A percentile compares a stretch with the other conserved stretches of the same genome.
phyloP scores from a whole-genome alignment of 176 grass and related monocot species.

The bread wheat (Triticum aestivum) region IWGSC_CS_RefSeq_v2.1 NC_057813.1:90957077-90957576 shows the following conservation, averaged over 20 bases:
- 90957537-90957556: conserved; percentile 75
- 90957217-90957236: conserved; percentile 51
- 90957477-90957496: conserved; percentile 48
- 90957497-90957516: conserved; percentile 88
- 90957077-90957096: background rate
- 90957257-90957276: conserved; percentile 76
- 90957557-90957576: conserved; percentile 80
- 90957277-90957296: background rate
- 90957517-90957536: conserved; percentile 73
- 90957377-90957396: background rate
- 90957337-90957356: background rate
- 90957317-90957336: conserved; percentile 6
- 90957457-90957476: background rate
- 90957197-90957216: conserved; percentile 45
- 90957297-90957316: background rate
- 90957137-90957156: background rate
- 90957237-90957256: conserved; percentile 92
- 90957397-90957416: background rate
- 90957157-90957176: background rate
- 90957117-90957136: background rate
- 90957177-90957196: conserved; percentile 67
- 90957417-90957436: background rate
- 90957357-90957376: background rate
- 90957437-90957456: background rate
- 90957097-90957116: conserved; percentile 4